phyloP scores from a whole-genome alignment of 208 protist genomes.

The Porcisia hertigi region DNA sequence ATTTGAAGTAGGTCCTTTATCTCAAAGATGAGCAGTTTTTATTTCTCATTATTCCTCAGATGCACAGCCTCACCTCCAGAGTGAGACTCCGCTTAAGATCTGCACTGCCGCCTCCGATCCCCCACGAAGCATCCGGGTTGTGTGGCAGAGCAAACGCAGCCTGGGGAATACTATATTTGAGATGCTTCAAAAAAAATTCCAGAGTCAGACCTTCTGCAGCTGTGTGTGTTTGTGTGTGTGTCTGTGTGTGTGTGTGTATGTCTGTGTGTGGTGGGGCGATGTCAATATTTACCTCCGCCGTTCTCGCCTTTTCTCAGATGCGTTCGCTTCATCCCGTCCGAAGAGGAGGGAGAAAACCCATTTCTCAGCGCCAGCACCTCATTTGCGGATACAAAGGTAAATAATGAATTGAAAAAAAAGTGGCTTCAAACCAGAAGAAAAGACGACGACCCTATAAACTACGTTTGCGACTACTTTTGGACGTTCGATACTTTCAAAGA shows the following conservation, averaged over 20 bases:
- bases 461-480: conserved; percentile 42
- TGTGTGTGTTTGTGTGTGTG: not conserved
- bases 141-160: not conserved
- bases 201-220: not conserved
- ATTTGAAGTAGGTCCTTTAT: not conserved
- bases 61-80: not conserved
- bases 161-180: not conserved
- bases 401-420: conserved; percentile 6
- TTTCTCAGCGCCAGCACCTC: not conserved
- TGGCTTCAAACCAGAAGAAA: conserved; percentile 7
- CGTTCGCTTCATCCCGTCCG: not conserved
- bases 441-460: conserved; percentile 12
- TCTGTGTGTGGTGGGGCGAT: not conserved
- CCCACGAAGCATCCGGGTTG: not conserved
- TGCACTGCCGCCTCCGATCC: not conserved
- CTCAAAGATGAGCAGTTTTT: not conserved
- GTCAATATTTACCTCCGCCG: not conserved
- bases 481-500: conserved; percentile 84
- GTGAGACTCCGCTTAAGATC: not conserved
- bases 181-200: not conserved
- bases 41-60: not conserved
- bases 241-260: not conserved
- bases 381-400: not conserved
- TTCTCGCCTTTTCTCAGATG: not conserved
- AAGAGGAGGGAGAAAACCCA: not conserved